Conservation (phyloP, 148 eudicot species). For the Rhododendron henanense region DNA sequence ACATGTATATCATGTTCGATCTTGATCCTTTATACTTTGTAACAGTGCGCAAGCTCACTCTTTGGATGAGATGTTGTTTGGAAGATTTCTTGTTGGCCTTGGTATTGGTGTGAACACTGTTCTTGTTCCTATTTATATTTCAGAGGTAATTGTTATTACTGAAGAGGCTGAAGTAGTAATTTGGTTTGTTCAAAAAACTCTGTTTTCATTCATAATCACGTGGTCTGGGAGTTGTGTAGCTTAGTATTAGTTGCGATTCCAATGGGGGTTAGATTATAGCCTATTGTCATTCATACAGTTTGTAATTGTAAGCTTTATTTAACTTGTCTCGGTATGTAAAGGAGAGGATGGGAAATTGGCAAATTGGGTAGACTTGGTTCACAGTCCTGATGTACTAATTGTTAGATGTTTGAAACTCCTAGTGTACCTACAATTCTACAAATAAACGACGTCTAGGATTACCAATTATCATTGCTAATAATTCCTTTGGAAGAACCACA, state of each 20-base stretch:
- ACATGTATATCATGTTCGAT: background rate
- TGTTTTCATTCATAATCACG: background rate
- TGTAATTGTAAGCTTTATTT: background rate
- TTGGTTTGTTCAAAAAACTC: background rate
- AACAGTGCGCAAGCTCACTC: slow-evolving; percentile 81
- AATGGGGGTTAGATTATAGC: background rate
- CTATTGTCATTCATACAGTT: background rate
- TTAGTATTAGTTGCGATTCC: background rate
- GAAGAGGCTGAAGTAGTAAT: background rate
- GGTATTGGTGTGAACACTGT: slow-evolving; percentile 87
- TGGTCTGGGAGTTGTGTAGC: background rate
- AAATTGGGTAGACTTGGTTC: background rate
- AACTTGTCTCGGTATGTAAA: background rate
- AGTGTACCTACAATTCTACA: background rate
- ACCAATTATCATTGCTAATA: background rate
- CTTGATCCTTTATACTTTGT: slow-evolving; percentile 2
- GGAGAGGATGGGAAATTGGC: background rate
- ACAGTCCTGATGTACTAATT: background rate
- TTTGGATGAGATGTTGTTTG: slow-evolving; percentile 61
- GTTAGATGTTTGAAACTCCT: background rate
- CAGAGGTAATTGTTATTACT: slow-evolving; percentile 53
- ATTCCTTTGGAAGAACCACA: background rate
- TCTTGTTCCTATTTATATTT: slow-evolving; percentile 77
- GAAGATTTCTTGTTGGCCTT: slow-evolving; percentile 84
- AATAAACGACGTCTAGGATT: background rate